Conservation (phyloP, 257 asterid species). For the Solanum chaucha region DNA sequence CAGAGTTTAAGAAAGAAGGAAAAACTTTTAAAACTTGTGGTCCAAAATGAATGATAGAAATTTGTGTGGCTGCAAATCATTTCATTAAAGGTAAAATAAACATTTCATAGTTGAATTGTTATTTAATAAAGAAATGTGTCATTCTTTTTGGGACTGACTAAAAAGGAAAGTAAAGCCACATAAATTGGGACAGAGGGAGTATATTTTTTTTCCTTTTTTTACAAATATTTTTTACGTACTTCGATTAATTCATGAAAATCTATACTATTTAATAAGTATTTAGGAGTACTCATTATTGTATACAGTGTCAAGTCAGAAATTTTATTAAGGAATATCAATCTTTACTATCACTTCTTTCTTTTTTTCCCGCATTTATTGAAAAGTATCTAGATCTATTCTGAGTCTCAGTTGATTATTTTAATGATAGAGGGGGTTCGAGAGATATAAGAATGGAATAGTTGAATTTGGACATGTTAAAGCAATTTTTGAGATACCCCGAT, state of each 20-base stretch:
- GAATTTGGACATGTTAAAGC: not conserved
- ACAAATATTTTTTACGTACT: fast-evolving
- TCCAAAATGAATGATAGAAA: too few relatives aligned
- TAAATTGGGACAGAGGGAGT: not conserved
- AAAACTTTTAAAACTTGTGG: too few relatives aligned
- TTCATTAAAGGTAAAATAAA: too few relatives aligned
- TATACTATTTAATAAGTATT: not conserved
- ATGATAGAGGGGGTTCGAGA: not conserved
- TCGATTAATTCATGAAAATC: not conserved
- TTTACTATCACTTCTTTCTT: not conserved
- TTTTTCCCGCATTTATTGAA: not conserved
- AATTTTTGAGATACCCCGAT: not conserved
- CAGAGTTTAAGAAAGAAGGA: too few relatives aligned
- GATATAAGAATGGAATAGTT: not conserved
- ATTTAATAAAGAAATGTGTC: too few relatives aligned
- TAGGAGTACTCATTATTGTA: not conserved
- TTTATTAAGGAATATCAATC: not conserved
- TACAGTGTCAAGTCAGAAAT: fast-evolving
- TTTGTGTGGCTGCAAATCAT: too few relatives aligned
- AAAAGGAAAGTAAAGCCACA: too few relatives aligned
- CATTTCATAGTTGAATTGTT: too few relatives aligned
- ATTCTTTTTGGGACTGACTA: too few relatives aligned
- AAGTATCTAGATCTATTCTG: not conserved
- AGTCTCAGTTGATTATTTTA: not conserved
- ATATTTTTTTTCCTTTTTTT: not conserved